These are phyloP conservation scores for Solidago caesia DNA, from an alignment of 129 eudicot genomes.

Conservation along the genomic window DNA sequence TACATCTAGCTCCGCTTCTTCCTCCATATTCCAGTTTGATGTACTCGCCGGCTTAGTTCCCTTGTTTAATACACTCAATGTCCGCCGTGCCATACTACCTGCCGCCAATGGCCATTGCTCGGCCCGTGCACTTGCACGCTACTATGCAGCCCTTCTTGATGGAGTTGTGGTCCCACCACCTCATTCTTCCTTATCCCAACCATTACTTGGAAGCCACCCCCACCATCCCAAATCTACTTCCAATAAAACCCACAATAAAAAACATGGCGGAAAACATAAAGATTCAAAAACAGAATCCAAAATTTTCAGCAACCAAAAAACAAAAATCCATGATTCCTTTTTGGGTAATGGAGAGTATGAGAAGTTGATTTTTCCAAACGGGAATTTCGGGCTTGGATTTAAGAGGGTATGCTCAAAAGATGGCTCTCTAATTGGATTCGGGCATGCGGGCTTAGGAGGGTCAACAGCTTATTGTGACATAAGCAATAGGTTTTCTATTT, in stretches of 20 bases:
- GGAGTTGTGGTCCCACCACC: constrained; percentile 60
- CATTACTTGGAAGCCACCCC: constrained; percentile 69
- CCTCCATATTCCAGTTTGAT: constrained; percentile 65
- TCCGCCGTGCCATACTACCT: constrained; percentile 86
- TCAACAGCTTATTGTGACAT: constrained; percentile 81
- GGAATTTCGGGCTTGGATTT: constrained; percentile 84
- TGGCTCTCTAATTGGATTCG: constrained; percentile 72
- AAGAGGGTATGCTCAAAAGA: constrained; percentile 57
- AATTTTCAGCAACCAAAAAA: constrained; percentile 40
- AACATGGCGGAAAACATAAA: constrained; percentile 28
- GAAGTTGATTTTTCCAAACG: constrained; percentile 48
- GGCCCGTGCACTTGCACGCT: constrained; percentile 95
- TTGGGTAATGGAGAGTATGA: constrained; percentile 81
- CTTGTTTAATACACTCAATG: constrained; percentile 59
- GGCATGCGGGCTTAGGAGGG: constrained; percentile 93
- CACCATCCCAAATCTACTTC: constrained; percentile 63
- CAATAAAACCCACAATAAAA: constrained; percentile 31
- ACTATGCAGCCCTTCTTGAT: constrained; percentile 83
- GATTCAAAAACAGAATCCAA: constrained; percentile 14
- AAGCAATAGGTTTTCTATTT: constrained; percentile 67
- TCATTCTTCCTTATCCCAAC: constrained; percentile 64
- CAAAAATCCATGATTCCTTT: constrained; percentile 62
- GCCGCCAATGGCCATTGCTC: constrained; percentile 93
- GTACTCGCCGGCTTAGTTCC: constrained; percentile 61
- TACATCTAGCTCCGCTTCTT: constrained; percentile 28